phyloP scores from a whole-genome alignment of 2,329 filamentous ascomycete genomes.

The Fusarium piperis region DNA sequence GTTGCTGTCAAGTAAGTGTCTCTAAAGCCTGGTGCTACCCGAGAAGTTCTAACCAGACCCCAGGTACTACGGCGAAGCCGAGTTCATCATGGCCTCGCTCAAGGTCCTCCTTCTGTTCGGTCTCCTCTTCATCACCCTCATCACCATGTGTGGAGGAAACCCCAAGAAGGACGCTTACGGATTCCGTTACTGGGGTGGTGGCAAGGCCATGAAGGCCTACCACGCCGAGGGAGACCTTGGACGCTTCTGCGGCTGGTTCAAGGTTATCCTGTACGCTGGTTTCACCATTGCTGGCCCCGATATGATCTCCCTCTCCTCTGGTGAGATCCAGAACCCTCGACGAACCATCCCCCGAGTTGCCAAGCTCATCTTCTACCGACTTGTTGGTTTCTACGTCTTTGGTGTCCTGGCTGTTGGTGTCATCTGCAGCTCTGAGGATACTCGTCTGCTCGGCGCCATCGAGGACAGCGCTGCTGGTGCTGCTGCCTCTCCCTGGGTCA shows the following conservation, averaged over 20 bases:
- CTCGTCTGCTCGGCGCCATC: constrained; percentile 50
- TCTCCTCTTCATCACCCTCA: constrained; percentile 70
- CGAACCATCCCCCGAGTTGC: constrained; percentile 73
- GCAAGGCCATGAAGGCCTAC: constrained; percentile 48
- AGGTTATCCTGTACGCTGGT: constrained; percentile 70
- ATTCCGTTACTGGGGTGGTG: constrained; percentile 65
- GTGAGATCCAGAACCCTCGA: constrained; percentile 73
- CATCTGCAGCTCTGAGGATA: constrained; percentile 61
- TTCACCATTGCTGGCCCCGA: constrained; percentile 76
- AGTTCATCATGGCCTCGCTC: constrained; percentile 66
- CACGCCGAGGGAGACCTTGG: constrained; percentile 61
- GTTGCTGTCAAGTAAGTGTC: constrained; percentile 53
- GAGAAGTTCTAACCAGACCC: neutral
- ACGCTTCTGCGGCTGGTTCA: constrained; percentile 67
- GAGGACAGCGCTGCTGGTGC: constrained; percentile 64
- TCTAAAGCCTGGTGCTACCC: neutral
- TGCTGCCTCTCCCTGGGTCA: constrained; percentile 68
- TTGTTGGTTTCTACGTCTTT: constrained; percentile 78
- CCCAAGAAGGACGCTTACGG: constrained; percentile 70
- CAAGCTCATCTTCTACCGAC: constrained; percentile 78
- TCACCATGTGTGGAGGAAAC: constrained; percentile 75
- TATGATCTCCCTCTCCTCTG: constrained; percentile 66
- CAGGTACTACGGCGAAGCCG: constrained; percentile 54
- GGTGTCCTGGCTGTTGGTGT: constrained; percentile 65
- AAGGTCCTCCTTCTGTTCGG: constrained; percentile 62